Evolutionary conservation across 2,329 filamentous ascomycete species (phyloP).

Genomic region (Gnomoniopsis sp.): DNA sequence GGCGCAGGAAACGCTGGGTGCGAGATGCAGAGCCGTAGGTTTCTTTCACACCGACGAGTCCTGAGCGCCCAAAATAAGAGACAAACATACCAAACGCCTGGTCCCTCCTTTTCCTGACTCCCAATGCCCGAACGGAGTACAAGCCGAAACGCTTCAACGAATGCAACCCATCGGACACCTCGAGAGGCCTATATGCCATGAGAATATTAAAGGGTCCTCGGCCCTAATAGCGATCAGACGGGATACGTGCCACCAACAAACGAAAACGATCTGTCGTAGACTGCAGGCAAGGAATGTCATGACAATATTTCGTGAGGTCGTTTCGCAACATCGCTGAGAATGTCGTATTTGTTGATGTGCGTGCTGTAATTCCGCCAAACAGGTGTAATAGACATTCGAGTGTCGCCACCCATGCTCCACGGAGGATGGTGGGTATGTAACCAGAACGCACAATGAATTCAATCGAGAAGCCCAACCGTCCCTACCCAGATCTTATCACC

Average conservation of each 20-base stretch:
- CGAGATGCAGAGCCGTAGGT: neutral
- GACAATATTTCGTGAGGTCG: slow-evolving; percentile 14
- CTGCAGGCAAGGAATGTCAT: slow-evolving; percentile 13
- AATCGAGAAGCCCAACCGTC: slow-evolving; percentile 18
- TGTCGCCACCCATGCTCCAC: neutral
- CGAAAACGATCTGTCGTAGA: slow-evolving; percentile 5
- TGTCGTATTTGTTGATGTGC: slow-evolving; percentile 7
- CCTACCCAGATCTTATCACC: slow-evolving; percentile 20
- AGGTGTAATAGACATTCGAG: slow-evolving; percentile 1
- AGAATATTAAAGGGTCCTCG: slow-evolving; percentile 4
- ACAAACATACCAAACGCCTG: slow-evolving; percentile 11
- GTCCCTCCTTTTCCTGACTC: neutral
- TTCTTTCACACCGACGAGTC: neutral
- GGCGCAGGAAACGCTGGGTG: neutral
- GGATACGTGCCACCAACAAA: slow-evolving; percentile 1
- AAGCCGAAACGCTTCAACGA: slow-evolving; percentile 1
- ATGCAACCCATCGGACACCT: slow-evolving; percentile 2
- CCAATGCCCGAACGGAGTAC: neutral
- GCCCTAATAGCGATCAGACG: slow-evolving; percentile 8
- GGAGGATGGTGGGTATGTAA: slow-evolving; percentile 21
- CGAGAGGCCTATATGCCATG: neutral
- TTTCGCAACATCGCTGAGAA: slow-evolving; percentile 13
- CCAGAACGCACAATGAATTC: slow-evolving; percentile 23
- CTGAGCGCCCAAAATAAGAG: neutral
- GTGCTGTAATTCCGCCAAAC: slow-evolving; percentile 10